phyloP scores from a whole-genome alignment of 192 early-diverging fungal genomes.

The Haplosporangium gracile region DNA sequence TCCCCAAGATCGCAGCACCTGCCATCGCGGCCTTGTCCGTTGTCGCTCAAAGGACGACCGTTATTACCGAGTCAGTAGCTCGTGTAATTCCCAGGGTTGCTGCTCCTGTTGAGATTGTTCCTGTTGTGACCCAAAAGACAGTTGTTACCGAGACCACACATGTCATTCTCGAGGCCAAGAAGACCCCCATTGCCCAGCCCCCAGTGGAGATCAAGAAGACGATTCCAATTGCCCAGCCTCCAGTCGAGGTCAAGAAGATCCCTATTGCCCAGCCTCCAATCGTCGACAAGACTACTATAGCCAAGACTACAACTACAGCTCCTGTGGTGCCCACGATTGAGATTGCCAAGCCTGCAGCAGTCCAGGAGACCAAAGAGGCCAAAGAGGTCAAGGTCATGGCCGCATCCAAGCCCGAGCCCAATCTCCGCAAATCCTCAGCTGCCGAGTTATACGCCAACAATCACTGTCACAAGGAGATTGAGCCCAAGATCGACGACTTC shows the following conservation, averaged over 20 bases:
- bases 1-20: not conserved
- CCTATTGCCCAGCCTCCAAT: not conserved
- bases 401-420: not conserved
- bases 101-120: not conserved
- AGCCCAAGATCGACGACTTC: not conserved
- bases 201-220: not conserved
- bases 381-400: not conserved
- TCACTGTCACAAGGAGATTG: not conserved
- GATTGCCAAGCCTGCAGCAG: not conserved
- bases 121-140: not conserved
- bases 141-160: not conserved
- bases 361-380: not conserved
- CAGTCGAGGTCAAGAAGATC: not conserved
- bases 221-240: not conserved
- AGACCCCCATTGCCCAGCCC: conserved; percentile 2
- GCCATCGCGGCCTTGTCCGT: not conserved
- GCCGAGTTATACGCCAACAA: not conserved
- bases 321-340: not conserved
- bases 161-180: not conserved
- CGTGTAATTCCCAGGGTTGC: not conserved
- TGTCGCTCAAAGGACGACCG: not conserved
- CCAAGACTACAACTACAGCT: not conserved
- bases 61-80: not conserved
- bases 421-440: not conserved
- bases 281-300: not conserved